Evolutionary conservation across 2,329 filamentous ascomycete species (phyloP), one percentile per base, ranked within the genome.

Genomic region (Aspergillus tamarii): DNA sequence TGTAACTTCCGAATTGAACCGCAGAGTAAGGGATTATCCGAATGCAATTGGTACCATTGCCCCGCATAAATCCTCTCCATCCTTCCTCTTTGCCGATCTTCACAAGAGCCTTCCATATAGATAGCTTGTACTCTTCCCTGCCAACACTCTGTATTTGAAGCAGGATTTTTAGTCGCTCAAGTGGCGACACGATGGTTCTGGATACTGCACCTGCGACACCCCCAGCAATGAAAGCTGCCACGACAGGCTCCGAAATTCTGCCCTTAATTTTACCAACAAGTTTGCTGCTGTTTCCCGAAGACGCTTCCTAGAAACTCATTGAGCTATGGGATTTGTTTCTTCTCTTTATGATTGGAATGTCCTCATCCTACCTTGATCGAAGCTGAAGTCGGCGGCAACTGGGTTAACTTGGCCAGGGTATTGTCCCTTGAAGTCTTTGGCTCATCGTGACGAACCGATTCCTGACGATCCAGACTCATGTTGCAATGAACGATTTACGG

Each of bases 41-140:
- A 73, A 99, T 92, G 84, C 95, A 99, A 79, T 99, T 99, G 65
- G 94, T 97, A 67, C 95, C 95, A 77, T 99, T 99, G 59, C 95
- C 95, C 69, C 93, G 89, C 94, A 99, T 96, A 80, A 98, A 96
- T 0, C 95, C 95, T 77, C 89, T 89, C 93, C 94, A 98, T 60
- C 95, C 95, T 80, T 99, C 95, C 77, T 99, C 95, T 71, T 85
- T 89, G 89, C 94, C 97, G 91, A 99, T 99, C 80, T 99, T 99
- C 64, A 83, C 86, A 67, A 99, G 83, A 4, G 93, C 95, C 80
- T 96, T 92, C 70, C 89, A 88, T 63, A 98, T 92, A 19, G 93
- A 95, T 78, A 97, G 84, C 77, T 95, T 94, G 81, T 99, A 99
- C 74, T 97, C 94, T 71, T 92, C 91, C 73, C 93, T 89, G 21